phyloP scores from a whole-genome alignment of 169 alveolate species.

The Eimeria sp. region DNA sequence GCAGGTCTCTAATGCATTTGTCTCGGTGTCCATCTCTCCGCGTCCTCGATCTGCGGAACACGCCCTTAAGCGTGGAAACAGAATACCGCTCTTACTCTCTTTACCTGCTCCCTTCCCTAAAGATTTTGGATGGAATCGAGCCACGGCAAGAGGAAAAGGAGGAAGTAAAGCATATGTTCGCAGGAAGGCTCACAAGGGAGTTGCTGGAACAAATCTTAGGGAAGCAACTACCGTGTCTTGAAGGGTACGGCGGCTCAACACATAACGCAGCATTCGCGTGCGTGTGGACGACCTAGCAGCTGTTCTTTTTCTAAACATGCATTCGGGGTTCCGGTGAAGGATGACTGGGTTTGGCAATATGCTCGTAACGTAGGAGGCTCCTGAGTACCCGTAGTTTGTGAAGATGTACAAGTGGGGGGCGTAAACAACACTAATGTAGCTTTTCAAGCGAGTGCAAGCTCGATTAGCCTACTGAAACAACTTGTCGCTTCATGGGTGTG shows the following conservation, averaged over 20 bases:
- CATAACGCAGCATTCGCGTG: background rate
- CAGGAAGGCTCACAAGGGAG: slow-evolving; percentile 80
- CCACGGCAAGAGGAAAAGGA: slow-evolving; percentile 36
- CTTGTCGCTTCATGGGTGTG: background rate
- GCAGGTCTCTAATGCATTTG: slow-evolving; percentile 68
- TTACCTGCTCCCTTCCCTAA: slow-evolving; percentile 52
- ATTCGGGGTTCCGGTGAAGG: background rate
- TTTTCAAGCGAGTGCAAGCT: background rate
- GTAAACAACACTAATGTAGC: too few species aligned
- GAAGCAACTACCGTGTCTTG: slow-evolving; percentile 67
- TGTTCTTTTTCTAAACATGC: background rate
- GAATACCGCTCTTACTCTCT: slow-evolving; percentile 79
- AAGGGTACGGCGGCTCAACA: slow-evolving; percentile 13
- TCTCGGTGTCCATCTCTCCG: slow-evolving; percentile 61
- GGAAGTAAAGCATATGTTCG: slow-evolving; percentile 49
- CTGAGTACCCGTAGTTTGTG: background rate
- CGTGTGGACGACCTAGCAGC: background rate
- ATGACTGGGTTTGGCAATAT: too few species aligned
- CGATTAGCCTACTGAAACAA: background rate
- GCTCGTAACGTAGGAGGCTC: background rate
- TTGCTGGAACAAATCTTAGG: slow-evolving; percentile 78
- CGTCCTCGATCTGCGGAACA: slow-evolving; percentile 73
- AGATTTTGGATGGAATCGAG: slow-evolving; percentile 74
- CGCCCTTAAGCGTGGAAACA: slow-evolving; percentile 53
- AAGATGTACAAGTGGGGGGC: background rate